phyloP scores from a whole-genome alignment of 148 eudicot species.

The Talinum fruticosum region DNA sequence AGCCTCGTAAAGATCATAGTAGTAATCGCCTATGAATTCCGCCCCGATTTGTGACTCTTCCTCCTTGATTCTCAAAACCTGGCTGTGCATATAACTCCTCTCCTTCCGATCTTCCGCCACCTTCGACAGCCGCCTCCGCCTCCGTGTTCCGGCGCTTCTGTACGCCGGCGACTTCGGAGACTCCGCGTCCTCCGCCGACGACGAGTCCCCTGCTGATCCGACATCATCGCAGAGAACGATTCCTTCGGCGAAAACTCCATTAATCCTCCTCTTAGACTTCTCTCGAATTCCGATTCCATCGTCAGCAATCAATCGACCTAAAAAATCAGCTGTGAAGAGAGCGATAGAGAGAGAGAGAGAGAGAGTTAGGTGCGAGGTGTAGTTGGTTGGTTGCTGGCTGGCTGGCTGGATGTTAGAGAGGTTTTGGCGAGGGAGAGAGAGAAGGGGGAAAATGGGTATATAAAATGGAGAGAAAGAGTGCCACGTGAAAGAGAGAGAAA shows the following conservation, averaged over 20 bases:
- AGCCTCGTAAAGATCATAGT: neutral
- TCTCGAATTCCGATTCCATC: neutral
- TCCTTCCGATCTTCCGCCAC: neutral
- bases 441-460: neutral
- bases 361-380: neutral
- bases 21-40: constrained; percentile 19
- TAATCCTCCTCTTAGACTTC: neutral
- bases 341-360: neutral
- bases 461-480: neutral
- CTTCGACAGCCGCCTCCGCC: constrained; percentile 11
- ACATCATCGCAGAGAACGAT: neutral
- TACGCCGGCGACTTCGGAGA: neutral
- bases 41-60: constrained; percentile 26
- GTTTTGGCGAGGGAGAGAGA: neutral
- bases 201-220: neutral
- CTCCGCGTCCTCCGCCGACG: neutral
- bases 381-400: neutral
- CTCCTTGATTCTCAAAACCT: constrained; percentile 28
- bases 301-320: neutral
- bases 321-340: too few relatives aligned
- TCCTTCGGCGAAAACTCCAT: neutral
- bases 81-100: constrained; percentile 16
- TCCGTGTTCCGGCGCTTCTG: neutral
- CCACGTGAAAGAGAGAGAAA: neutral
- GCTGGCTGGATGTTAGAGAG: neutral